Conservation (phyloP, 192 early-diverging fungal species). For the Chytriomyces hyalinus region DNA sequence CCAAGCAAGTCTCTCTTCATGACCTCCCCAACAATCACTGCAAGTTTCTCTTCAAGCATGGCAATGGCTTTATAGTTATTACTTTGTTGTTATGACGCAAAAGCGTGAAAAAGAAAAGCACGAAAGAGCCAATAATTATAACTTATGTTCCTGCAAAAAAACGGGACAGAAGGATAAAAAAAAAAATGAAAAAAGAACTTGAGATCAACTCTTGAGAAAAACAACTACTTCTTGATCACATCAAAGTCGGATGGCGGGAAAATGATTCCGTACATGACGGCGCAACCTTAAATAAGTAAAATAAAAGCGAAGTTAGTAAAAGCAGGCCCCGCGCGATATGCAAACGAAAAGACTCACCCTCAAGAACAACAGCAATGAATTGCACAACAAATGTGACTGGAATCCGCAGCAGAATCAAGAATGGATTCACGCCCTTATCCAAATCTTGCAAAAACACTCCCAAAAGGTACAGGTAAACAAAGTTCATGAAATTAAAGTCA, state of each 20-base stretch:
- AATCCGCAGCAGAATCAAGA: slow-evolving; percentile 45
- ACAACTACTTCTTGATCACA: slow-evolving; percentile 61
- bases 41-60: no score
- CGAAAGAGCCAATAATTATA: no score
- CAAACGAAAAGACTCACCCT: slow-evolving; percentile 35
- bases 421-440: slow-evolving; percentile 46
- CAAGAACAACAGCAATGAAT: slow-evolving; percentile 51
- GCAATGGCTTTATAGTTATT: no score
- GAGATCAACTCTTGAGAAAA: background rate
- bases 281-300: slow-evolving; percentile 25
- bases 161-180: background rate
- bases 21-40: no score
- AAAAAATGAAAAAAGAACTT: background rate
- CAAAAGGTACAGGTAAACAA: slow-evolving; percentile 54
- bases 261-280: slow-evolving; percentile 61
- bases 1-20: no score
- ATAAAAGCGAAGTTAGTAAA: no score
- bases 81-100: no score
- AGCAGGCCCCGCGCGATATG: slow-evolving; percentile 2
- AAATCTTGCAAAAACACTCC: slow-evolving; percentile 58
- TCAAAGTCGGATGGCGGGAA: slow-evolving; percentile 59
- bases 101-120: no score
- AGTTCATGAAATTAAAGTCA: slow-evolving; percentile 51
- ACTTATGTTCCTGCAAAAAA: no score
- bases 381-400: slow-evolving; percentile 49